phyloP scores from a whole-genome alignment of 176 grass and related monocot species.

The Phragmites australis region DNA sequence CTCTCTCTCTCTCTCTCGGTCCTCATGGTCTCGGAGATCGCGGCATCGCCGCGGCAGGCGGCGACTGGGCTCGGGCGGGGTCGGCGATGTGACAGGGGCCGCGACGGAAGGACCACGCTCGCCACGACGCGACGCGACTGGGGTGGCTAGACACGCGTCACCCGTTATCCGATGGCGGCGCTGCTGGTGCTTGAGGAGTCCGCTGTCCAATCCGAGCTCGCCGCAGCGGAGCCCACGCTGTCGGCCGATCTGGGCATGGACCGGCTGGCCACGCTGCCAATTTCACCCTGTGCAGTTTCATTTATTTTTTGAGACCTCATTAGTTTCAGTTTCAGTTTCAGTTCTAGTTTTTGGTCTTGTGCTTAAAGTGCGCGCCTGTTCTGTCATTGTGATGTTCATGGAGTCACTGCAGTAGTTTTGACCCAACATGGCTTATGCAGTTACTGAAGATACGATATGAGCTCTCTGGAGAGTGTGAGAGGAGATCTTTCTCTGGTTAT shows the following conservation, averaged over 20 bases:
- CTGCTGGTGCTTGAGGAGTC: not conserved
- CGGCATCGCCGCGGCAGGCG: too few relatives aligned
- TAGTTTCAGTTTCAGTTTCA: not conserved
- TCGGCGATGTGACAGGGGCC: not conserved
- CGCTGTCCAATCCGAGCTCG: not conserved
- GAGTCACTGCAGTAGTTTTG: not conserved
- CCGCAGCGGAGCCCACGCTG: not conserved
- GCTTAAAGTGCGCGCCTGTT: not conserved
- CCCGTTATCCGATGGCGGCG: too few relatives aligned
- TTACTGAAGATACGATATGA: conserved; percentile 46
- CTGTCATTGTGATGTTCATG: not conserved
- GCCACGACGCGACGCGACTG: not conserved
- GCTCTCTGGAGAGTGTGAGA: conserved; percentile 54
- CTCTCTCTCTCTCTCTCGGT: not conserved
- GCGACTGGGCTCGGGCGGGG: not conserved
- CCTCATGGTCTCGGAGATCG: not conserved
- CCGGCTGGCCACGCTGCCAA: not conserved
- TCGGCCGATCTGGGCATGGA: not conserved
- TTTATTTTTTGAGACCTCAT: not conserved
- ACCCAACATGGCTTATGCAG: conserved; percentile 12
- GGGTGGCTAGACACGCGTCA: too few relatives aligned
- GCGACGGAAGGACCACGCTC: too few relatives aligned
- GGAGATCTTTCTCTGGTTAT: conserved; percentile 74
- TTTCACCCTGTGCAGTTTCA: not conserved
- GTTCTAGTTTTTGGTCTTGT: not conserved